Evolutionary conservation across 306 rosid species (phyloP).

Genomic region (Lathyrus oleraceus): DNA sequence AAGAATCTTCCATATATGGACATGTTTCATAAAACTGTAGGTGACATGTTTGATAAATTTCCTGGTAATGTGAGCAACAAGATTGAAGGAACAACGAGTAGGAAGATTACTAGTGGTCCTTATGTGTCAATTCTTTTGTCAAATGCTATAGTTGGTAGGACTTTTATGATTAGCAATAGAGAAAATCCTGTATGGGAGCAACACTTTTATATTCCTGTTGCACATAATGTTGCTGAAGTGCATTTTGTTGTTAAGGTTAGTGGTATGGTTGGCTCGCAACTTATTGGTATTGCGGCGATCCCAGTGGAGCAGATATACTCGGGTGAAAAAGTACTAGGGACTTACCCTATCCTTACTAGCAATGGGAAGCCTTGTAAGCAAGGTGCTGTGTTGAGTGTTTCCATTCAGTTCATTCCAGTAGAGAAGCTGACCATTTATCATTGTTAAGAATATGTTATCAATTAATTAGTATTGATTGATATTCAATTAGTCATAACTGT

Average conservation of each 20-base stretch:
- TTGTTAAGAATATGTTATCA: too few species aligned
- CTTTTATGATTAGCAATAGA: constrained; percentile 83
- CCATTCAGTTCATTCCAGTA: constrained; percentile 83
- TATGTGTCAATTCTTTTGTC: constrained; percentile 69
- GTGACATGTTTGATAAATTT: constrained; percentile 60
- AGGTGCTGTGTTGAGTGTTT: constrained; percentile 66
- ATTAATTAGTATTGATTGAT: too few species aligned
- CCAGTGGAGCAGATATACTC: constrained; percentile 73
- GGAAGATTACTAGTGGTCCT: constrained; percentile 88
- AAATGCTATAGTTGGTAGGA: constrained; percentile 85
- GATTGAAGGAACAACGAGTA: constrained; percentile 56
- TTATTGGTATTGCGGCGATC: constrained; percentile 75
- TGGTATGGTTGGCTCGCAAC: constrained; percentile 89
- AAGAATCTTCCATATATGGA: constrained; percentile 90
- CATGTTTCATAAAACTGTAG: constrained; percentile 91
- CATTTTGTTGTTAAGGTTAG: constrained; percentile 87
- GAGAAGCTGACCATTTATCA: constrained; percentile 67
- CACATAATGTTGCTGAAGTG: constrained; percentile 80
- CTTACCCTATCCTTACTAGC: constrained; percentile 65
- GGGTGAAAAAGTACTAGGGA: constrained; percentile 69
- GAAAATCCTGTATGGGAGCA: constrained; percentile 93
- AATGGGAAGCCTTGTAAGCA: constrained; percentile 84
- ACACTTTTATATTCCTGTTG: too few species aligned
- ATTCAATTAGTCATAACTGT: too few species aligned
- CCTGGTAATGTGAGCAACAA: constrained; percentile 61